Conservation (phyloP, 2,329 filamentous ascomycete genomes). For the Podosphaera aphanis region DNA sequence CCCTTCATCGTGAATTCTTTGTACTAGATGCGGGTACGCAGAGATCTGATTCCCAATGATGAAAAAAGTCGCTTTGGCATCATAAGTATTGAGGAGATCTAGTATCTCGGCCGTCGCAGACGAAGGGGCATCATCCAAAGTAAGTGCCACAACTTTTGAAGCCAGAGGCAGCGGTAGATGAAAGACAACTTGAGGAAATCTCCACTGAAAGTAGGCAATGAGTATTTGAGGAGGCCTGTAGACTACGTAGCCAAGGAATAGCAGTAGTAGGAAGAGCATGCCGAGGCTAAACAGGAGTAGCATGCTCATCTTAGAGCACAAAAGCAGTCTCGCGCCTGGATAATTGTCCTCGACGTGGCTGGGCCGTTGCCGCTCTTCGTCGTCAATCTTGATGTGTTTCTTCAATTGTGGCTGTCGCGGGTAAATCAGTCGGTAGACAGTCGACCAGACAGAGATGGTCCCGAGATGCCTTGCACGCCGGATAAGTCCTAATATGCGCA, state of each 20-base stretch:
- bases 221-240: conserved; percentile 61
- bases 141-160: conserved; percentile 50
- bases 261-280: conserved; percentile 6
- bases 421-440: conserved; percentile 1
- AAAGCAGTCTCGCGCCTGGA: background rate
- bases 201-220: conserved; percentile 44
- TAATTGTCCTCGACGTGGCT: background rate
- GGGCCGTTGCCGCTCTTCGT: conserved; percentile 9
- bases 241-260: conserved; percentile 36
- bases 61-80: conserved; percentile 65
- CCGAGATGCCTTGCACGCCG: conserved; percentile 4
- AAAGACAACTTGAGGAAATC: conserved; percentile 62
- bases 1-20: conserved; percentile 32
- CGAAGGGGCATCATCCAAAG: conserved; percentile 70
- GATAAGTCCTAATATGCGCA: conserved; percentile 5
- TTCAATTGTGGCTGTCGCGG: background rate
- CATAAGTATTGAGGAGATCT: conserved; percentile 36
- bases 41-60: conserved; percentile 58
- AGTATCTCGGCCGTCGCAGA: conserved; percentile 47
- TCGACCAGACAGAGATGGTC: conserved; percentile 3
- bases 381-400: conserved; percentile 15
- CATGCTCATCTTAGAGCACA: background rate
- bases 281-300: conserved; percentile 7
- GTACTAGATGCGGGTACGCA: conserved; percentile 29
- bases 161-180: conserved; percentile 31